These are phyloP conservation scores for Chaetomium globosum DNA, from an alignment of 2,329 filamentous ascomycete species.

Conservation along the genomic window DNA sequence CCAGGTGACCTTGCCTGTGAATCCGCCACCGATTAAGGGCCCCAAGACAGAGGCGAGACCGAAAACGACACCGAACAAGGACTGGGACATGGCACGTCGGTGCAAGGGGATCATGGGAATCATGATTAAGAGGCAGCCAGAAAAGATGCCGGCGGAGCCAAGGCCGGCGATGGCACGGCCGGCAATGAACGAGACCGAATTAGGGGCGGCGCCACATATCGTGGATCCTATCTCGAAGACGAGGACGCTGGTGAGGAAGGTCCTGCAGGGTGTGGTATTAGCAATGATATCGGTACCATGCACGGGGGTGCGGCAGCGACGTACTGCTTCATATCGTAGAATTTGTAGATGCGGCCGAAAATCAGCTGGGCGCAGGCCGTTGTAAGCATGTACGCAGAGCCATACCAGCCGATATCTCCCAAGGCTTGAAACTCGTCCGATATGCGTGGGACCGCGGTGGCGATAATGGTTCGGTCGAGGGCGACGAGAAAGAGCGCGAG, in stretches of 20 bases:
- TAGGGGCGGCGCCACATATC: slow-evolving; percentile 58
- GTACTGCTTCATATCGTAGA: slow-evolving; percentile 55
- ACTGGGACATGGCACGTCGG: slow-evolving; percentile 62
- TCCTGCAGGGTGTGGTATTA: slow-evolving; percentile 38
- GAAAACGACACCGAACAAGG: slow-evolving; percentile 58
- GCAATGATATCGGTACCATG: not conserved
- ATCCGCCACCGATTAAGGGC: slow-evolving; percentile 57
- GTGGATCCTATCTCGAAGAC: slow-evolving; percentile 59
- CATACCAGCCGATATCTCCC: slow-evolving; percentile 67
- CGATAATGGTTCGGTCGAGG: slow-evolving; percentile 60
- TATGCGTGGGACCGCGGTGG: slow-evolving; percentile 58
- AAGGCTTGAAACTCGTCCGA: slow-evolving; percentile 61
- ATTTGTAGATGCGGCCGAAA: slow-evolving; percentile 58
- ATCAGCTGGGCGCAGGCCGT: slow-evolving; percentile 58
- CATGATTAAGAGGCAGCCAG: slow-evolving; percentile 59
- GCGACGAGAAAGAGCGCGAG: slow-evolving; percentile 60
- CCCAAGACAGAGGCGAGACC: slow-evolving; percentile 58
- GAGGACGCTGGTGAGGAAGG: slow-evolving; percentile 52
- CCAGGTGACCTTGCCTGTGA: slow-evolving; percentile 54
- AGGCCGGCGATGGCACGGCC: slow-evolving; percentile 61
- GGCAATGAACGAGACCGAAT: slow-evolving; percentile 56
- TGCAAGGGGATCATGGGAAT: slow-evolving; percentile 62
- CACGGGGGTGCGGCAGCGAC: slow-evolving; percentile 29
- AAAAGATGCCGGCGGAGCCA: slow-evolving; percentile 60
- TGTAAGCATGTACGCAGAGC: slow-evolving; percentile 63